Evolutionary conservation across 805 yeast species (phyloP), one percentile per base, ranked within the genome.

Genomic region (Barnettozyma siamensis): DNA sequence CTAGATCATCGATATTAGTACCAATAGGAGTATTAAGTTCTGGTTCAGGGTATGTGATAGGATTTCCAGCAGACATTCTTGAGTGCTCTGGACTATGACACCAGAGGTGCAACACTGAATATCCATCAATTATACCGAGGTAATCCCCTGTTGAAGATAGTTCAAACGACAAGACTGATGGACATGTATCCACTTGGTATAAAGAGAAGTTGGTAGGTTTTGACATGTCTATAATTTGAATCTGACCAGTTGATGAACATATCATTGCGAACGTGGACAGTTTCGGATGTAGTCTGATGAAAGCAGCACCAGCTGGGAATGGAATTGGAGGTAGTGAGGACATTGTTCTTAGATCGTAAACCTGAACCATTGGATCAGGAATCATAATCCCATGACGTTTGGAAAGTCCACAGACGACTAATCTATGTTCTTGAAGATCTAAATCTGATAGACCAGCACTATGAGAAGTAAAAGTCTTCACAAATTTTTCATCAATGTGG

Each of bases 281-380:
- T 45, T 84, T 83, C 7, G 98, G 97, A 63, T 91, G 97, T 46
- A 91, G 70, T 37, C 84, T 72, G 1, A 83, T 93, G 57, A 75
- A 84, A 9, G 84, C 72, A 1, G 98, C 96, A 11, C 97, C 97
- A 0, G 88, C 82, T 1, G 93, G 88, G 54, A 88, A 88, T 4
- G 96, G 78, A 7, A 91, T 70, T 3, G 97, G 96, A 0, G 94
- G 69, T 41, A 81, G 62, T 2, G 88, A 73, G 39, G 76, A 73
- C 76, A 85, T 68, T 43, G 78, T 74, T 46, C 94, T 72, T 24
- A 87, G 59, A 59, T 93, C 98, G 59, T 78, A 88, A 17, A 88
- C 78, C 49, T 81, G 81, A 17, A 91, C 88, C 46, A 91, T 70
- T 0, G 95, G 91, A 56, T 93, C 98, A 8, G 78, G 70, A 16